Evolutionary conservation across 2,329 filamentous ascomycete genomes (phyloP), one percentile per base, ranked within the genome.

Genomic region (Beauveria sp.): DNA sequence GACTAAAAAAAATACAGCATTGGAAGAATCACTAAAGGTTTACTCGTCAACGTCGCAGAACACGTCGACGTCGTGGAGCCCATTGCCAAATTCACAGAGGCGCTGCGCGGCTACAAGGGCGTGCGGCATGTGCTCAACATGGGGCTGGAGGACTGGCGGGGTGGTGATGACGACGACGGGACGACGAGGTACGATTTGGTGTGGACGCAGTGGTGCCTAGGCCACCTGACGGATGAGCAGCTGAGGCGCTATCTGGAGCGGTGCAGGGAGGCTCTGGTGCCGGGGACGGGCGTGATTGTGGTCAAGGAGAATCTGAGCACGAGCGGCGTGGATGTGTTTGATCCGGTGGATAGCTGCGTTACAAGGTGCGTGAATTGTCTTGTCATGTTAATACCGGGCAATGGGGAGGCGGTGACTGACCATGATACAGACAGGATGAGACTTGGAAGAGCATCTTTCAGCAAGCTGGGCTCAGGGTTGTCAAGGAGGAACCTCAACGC

Each of bases 201-300:
- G 63, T 96, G 91, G 90, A 88, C 84, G 57, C 92, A 97, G 73
- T 96, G 92, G 92, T 97, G 92, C 72, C 74, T 93, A 8, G 89
- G 90, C 26, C 88, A 97, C 72, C 76, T 96, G 59, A 91, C 84
- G 0, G 91, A 96, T 70, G 74, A 73, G 8, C 85, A 96, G 71
- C 71, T 97, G 4, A 77, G 89, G 1, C 76, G 76, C 2, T 96
- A 87, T 68, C 73, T 97, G 18, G 67, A 75, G 61, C 79, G 84
- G 28, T 90, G 90, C 70, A 81, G 79, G 53, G 66, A 72, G 0
- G 77, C 63, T 0, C 55, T 78, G 3, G 62, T 62, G 0, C 68
- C 70, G 2, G 69, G 69, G 0, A 67, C 66, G n/a, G 71, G 69
- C 0, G 10, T 75, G 7, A 73, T 77, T 2, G 68, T 77, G 0